Percentiles rank a stretch among this genome's conserved stretches.
Conservation (phyloP, 306 rosid species). For the Comarum palustre region DNA sequence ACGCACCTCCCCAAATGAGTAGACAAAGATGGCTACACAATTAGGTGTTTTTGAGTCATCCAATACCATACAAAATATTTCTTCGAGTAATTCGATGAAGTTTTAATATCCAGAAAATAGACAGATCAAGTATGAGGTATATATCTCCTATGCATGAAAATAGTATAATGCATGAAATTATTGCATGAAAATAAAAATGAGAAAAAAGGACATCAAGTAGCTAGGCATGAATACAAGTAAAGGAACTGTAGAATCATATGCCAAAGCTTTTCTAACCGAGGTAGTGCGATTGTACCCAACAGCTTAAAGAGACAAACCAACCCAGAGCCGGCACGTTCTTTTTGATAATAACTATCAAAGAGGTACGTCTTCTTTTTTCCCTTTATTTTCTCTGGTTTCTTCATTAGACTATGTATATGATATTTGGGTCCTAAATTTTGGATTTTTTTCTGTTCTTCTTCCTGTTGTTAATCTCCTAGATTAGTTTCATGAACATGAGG, state of each 20-base stretch:
- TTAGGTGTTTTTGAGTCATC: slow-evolving; percentile 67
- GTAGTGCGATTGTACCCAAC: slow-evolving; percentile 21
- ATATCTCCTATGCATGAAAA: slow-evolving; percentile 16
- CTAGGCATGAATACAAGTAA: slow-evolving; percentile 41
- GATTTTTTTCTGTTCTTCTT: neutral
- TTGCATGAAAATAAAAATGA: slow-evolving; percentile 19
- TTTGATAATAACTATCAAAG: neutral
- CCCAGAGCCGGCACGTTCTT: slow-evolving; percentile 11
- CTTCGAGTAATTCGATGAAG: slow-evolving; percentile 56
- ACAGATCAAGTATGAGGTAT: slow-evolving; percentile 37
- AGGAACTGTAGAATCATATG: slow-evolving; percentile 37
- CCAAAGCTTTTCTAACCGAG: slow-evolving; percentile 45
- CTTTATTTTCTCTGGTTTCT: neutral
- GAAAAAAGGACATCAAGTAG: slow-evolving; percentile 22
- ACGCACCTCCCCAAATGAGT: slow-evolving; percentile 55
- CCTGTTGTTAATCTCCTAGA: neutral
- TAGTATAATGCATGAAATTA: neutral
- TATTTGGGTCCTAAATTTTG: neutral
- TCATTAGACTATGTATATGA: neutral
- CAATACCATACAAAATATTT: slow-evolving; percentile 47
- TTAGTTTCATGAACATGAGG: neutral
- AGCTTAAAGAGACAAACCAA: slow-evolving; percentile 29
- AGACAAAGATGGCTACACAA: slow-evolving; percentile 58
- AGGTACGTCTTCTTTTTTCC: neutral
- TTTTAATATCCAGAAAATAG: slow-evolving; percentile 19